Percentiles rank a stretch among this genome's conserved stretches.
Evolutionary conservation across 83 land plant genomes (phyloP).

Genomic region (Thuja plicata): DNA sequence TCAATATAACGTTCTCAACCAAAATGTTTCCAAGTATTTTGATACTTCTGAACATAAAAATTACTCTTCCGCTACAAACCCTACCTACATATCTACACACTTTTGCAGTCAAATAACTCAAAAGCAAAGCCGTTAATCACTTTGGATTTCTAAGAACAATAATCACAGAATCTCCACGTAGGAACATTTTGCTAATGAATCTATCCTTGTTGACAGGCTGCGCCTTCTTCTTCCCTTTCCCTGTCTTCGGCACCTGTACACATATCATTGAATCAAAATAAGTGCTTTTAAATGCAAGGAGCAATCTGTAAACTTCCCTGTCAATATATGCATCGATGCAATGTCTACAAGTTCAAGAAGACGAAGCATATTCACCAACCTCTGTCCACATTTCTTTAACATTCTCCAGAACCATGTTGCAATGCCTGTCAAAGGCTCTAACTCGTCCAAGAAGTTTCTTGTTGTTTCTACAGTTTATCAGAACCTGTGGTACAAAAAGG

Average conservation of each 20-base stretch:
- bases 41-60: neutral
- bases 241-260: conserved; percentile 83
- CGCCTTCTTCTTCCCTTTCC: conserved; percentile 93
- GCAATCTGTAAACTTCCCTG: neutral
- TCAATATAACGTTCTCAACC: neutral
- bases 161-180: conserved; percentile 90
- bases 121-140: conserved; percentile 27
- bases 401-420: conserved; percentile 98
- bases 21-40: neutral
- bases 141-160: conserved; percentile 91
- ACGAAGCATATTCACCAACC: conserved; percentile 27
- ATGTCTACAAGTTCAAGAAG: neutral
- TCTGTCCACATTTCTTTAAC: conserved; percentile 99
- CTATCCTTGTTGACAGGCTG: conserved; percentile 89
- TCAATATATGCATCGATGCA: neutral
- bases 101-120: neutral
- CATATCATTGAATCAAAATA: neutral
- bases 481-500: conserved; percentile 50
- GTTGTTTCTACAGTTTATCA: conserved; percentile 92
- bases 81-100: neutral
- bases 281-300: neutral
- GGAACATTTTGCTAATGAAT: conserved; percentile 94
- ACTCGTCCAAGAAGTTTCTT: conserved; percentile 88
- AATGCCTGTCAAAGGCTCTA: conserved; percentile 94
- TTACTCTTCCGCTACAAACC: neutral